Evolutionary conservation across 306 rosid species (phyloP), one percentile per base, ranked within the genome.

Genomic region (Prunus salicina): DNA sequence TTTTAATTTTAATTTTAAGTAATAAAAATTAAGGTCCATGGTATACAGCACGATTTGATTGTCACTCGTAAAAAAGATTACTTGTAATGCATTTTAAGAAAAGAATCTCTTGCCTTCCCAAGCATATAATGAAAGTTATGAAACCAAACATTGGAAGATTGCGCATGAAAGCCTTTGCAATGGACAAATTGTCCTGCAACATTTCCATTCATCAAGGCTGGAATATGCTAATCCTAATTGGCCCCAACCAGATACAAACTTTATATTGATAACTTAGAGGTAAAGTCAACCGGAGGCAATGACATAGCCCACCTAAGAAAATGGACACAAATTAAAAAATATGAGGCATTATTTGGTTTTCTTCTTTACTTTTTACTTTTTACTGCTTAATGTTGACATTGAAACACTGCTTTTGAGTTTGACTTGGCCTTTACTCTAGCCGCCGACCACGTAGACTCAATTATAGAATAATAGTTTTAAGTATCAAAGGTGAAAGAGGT

Each of bases 171-270:
- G 58, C 68, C 41, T 62, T 41, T 10, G 55, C 46, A 15, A 72
- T 43, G 78, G 75, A 76, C 68, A 73, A 67, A 53, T 50, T 25
- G 41, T 45, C 56, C 27, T 19, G 57, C 27, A 73, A 74, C 67
- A 45, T 56, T 81, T 80, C 78, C 86, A 82, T 63, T 64, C 79
- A 79, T 74, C 82, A 89, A 76, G 85, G 76, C 16, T 67, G 74
- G 89, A 87, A 84, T 90, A 90, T 90, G 88, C 92, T 79, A 79
- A 51, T 43, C 69, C 77, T 38, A 58, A 65, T 78, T 72, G 71
- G 76, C 72, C 68, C 46, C 25, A 34, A 56, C 69, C 51, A 25
- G 27, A 18, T 38, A 52, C 9, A 15, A 66, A 56, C 30, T 52
- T 72, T 32, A 43, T 12, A 57, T 22, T 20, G 41, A 25, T 30